Base-by-base conservation (phyloP, 208 protist species). In the Leptomonas seymouri region DNA sequence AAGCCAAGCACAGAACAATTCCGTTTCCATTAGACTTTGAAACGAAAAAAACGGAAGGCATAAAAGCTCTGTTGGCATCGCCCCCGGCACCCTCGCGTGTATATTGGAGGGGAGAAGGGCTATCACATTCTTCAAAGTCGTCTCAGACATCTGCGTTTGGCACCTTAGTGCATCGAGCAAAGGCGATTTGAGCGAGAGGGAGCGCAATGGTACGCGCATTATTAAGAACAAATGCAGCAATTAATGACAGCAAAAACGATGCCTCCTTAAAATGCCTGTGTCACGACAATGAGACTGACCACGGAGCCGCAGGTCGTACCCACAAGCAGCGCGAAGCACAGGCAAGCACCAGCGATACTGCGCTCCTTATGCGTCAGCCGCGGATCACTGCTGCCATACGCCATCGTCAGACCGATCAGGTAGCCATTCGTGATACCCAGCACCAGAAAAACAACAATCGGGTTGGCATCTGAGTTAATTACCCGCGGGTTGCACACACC, bases 381-480 rank as follows among this genome's bases (percentile, higher is more conserved):
- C 67, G 83, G 66, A 39, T 72, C 74, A 42, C 72, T 67, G 55
- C 67, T 75, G 39, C 76, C 67, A 54, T 78, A 83, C 15, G 71
- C 78, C 60, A 83, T 79, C 56, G 72, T 79, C 42, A 74, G 44
- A 12, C 72, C 78, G 34, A 78, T 71, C 28, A 83, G 51, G 59
- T 83, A 83, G 64, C 78, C 78, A 56, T 78, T 78, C 16, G 78
- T 75, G 28, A 71, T 31, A 3, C 78, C 78, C 16, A 83, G 72
- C 36, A 83, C 36, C 2, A 83, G 45, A 30, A 83, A 79, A 8
- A 83, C 63, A 18, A 79, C 60, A 46, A 83, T 83, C 16, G 78
- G 78, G 57, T 79, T 78, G 23, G 59, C 78, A 48, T 83, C 61
- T 25, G 66, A 75, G 67, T 83, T 76, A 51, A 83, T 83, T 11